These are phyloP conservation scores for Calocybe indica DNA, from an alignment of 768 basidiomycete genomes.

Conservation along the genomic window DNA sequence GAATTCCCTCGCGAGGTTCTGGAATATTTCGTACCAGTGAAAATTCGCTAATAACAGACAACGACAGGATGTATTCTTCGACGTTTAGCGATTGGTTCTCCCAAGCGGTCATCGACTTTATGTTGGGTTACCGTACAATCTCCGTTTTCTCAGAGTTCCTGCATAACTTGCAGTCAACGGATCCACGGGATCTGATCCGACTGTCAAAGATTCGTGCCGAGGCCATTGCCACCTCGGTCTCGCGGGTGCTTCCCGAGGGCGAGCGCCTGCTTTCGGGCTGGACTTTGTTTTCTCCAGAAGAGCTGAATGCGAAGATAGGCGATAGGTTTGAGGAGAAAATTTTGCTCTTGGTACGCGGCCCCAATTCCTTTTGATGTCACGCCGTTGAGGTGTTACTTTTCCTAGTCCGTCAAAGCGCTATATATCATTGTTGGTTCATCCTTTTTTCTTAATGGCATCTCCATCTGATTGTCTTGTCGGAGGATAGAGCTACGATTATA, in stretches of 20 bases:
- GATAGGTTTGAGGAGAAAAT: slow-evolving; percentile 94
- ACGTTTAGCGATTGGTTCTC: slow-evolving; percentile 95
- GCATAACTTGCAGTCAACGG: slow-evolving; percentile 82
- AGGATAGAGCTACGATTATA: slow-evolving; percentile 85
- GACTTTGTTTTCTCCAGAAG: slow-evolving; percentile 86
- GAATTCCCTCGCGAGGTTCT: slow-evolving; percentile 80
- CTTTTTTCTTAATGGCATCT: not conserved
- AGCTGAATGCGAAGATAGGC: slow-evolving; percentile 63
- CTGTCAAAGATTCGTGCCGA: slow-evolving; percentile 87
- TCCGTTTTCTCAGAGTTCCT: slow-evolving; percentile 94
- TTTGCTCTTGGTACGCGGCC: slow-evolving; percentile 64
- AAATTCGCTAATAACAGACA: not conserved
- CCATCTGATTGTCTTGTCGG: slow-evolving; percentile 1
- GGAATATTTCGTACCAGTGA: not conserved
- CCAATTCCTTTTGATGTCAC: not conserved
- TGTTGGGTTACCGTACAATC: slow-evolving; percentile 81
- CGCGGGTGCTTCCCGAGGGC: slow-evolving; percentile 67
- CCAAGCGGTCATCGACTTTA: slow-evolving; percentile 92
- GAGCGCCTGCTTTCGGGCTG: slow-evolving; percentile 81
- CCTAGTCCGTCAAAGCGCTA: slow-evolving; percentile 44
- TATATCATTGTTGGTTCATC: slow-evolving; percentile 66
- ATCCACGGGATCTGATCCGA: slow-evolving; percentile 84
- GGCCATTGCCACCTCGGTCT: slow-evolving; percentile 86
- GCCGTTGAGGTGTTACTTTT: slow-evolving; percentile 1
- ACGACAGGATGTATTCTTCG: slow-evolving; percentile 74